Conservation (phyloP, 495 filamentous ascomycete genomes). For the Podospora pseudoanserina region DNA sequence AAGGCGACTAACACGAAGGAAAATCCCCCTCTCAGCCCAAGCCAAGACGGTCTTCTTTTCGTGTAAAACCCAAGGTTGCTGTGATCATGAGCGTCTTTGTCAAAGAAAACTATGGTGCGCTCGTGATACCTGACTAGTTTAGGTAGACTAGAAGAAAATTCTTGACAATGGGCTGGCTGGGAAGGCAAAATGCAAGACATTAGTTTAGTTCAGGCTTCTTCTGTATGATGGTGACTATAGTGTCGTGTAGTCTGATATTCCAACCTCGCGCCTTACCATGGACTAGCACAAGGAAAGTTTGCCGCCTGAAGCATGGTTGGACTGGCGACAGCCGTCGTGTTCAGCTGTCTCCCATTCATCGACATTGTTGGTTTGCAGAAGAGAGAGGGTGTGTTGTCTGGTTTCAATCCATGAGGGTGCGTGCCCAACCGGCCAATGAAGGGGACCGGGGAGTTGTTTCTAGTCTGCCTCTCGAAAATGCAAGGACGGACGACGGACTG, state of each 20-base stretch:
- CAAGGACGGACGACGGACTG: neutral
- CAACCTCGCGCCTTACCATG: neutral
- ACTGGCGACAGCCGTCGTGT: neutral
- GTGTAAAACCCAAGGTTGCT: neutral
- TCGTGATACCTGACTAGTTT: neutral
- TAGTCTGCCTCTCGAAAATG: neutral
- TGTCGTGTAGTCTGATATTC: neutral
- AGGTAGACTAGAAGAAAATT: neutral
- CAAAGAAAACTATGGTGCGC: neutral
- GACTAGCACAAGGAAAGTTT: neutral
- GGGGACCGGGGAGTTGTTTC: neutral
- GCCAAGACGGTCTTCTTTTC: neutral
- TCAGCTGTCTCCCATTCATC: neutral
- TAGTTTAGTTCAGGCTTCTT: neutral
- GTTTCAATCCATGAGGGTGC: neutral
- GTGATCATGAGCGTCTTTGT: neutral
- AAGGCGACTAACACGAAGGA: neutral
- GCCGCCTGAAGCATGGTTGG: neutral
- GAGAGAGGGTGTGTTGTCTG: neutral
- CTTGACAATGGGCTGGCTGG: neutral
- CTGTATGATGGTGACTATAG: neutral
- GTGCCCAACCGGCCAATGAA: neutral
- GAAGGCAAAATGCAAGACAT: neutral
- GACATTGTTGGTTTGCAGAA: neutral
- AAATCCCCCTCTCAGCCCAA: neutral